Conservation (phyloP, 2,329 filamentous ascomycete species). For the Huntiella omanensis region DNA sequence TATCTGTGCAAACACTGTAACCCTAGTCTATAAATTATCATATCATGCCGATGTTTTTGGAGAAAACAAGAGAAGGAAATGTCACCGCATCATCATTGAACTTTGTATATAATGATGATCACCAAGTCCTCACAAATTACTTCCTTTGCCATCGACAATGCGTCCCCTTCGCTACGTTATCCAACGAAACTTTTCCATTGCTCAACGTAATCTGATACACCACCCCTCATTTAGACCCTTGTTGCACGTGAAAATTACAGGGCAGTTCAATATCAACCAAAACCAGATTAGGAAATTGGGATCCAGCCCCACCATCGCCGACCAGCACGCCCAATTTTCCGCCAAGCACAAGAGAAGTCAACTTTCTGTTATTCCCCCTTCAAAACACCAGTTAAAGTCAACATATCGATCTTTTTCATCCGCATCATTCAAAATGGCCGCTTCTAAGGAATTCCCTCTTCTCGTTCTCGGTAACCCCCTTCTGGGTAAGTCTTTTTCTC, state of each 20-base stretch:
- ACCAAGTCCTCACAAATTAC: too few relatives aligned
- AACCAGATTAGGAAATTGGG: background rate
- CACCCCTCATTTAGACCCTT: too few relatives aligned
- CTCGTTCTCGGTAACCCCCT: constrained; percentile 95
- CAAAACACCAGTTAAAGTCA: background rate
- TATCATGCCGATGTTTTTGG: too few relatives aligned
- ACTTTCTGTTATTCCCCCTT: background rate
- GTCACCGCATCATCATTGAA: too few relatives aligned
- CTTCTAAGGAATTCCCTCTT: constrained; percentile 65
- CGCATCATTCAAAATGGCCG: constrained; percentile 40
- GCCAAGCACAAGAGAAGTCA: background rate
- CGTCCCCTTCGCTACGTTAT: too few relatives aligned
- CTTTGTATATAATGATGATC: too few relatives aligned
- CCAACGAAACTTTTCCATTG: too few relatives aligned
- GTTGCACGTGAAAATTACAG: too few relatives aligned
- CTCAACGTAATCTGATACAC: too few relatives aligned
- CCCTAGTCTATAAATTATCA: background rate
- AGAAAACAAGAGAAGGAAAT: too few relatives aligned
- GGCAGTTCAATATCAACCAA: too few relatives aligned
- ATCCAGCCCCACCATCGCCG: constrained; percentile 3
- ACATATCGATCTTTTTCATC: background rate
- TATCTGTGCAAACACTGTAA: background rate
- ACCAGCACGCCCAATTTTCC: background rate
- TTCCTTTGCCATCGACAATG: too few relatives aligned
- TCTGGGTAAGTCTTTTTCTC: constrained; percentile 46